Evolutionary conservation across 2,329 filamentous ascomycete genomes (phyloP).

Genomic region (Penicillium sp.): DNA sequence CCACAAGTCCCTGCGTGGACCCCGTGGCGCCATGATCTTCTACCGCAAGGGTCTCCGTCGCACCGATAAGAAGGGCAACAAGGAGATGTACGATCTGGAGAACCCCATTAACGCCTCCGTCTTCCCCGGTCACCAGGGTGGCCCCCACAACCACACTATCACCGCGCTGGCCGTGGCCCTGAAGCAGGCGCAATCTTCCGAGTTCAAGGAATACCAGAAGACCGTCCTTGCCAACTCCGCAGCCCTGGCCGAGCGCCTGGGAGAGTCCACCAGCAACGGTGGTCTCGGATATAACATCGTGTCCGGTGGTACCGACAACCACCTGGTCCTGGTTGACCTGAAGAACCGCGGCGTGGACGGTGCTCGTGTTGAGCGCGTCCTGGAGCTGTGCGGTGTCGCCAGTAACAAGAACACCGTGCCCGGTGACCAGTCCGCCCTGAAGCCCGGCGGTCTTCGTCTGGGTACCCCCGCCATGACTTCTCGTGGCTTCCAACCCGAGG

Average conservation of each 20-base stretch:
- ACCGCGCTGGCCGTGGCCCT: constrained; percentile 93
- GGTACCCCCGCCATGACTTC: constrained; percentile 98
- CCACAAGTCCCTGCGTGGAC: constrained; percentile 97
- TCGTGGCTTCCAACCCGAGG: constrained; percentile 83
- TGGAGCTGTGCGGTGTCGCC: constrained; percentile 93
- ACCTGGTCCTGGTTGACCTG: constrained; percentile 95
- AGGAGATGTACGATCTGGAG: constrained; percentile 91
- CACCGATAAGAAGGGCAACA: constrained; percentile 89
- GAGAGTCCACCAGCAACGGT: constrained; percentile 71
- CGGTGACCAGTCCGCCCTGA: constrained; percentile 89
- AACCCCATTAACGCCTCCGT: constrained; percentile 98
- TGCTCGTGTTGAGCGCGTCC: constrained; percentile 85
- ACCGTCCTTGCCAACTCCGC: constrained; percentile 93
- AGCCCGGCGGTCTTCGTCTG: constrained; percentile 90
- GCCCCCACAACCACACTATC: constrained; percentile 99
- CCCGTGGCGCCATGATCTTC: constrained; percentile 99
- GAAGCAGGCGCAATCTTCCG: constrained; percentile 86
- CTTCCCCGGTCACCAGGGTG: constrained; percentile 98
- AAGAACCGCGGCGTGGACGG: constrained; percentile 86
- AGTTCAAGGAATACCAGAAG: constrained; percentile 93
- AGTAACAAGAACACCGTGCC: constrained; percentile 99
- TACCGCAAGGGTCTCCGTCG: constrained; percentile 96
- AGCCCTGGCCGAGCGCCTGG: constrained; percentile 73
- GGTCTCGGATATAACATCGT: constrained; percentile 91
- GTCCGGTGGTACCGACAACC: constrained; percentile 92